phyloP scores from a whole-genome alignment of 257 asterid species.

The Penstemon davidsonii region DNA sequence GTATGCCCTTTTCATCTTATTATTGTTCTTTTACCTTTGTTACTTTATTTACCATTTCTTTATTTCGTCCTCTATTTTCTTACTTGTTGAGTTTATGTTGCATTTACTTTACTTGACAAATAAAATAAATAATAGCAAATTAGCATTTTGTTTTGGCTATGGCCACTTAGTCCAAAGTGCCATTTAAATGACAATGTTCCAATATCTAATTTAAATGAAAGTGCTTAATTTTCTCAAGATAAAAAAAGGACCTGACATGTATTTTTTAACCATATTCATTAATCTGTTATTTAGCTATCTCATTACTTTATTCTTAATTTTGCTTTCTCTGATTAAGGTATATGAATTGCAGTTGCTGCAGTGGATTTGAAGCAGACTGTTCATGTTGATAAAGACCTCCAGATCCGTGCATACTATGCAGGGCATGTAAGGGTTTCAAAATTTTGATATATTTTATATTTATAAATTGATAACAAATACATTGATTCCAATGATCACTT shows the following conservation, averaged over 20 bases:
- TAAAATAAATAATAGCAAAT: neutral
- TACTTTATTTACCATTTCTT: neutral
- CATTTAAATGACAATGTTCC: no score
- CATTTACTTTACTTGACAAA: neutral
- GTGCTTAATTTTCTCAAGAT: neutral
- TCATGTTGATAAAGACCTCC: constrained; percentile 79
- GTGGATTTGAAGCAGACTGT: constrained; percentile 90
- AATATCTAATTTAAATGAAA: neutral
- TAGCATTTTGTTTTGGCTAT: neutral
- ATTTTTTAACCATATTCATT: neutral
- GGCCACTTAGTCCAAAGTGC: neutral
- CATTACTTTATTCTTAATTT: neutral
- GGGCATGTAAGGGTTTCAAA: constrained; percentile 71
- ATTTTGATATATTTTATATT: neutral
- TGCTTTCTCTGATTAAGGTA: neutral
- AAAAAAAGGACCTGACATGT: no score
- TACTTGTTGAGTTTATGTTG: neutral
- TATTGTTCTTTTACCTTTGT: neutral
- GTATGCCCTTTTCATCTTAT: neutral
- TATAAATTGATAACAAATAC: neutral
- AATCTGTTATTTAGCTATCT: constrained; percentile 17
- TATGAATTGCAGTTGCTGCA: constrained; percentile 58
- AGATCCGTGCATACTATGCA: constrained; percentile 93
- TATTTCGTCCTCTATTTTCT: neutral
- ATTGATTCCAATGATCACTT: neutral